phyloP scores from a whole-genome alignment of 768 basidiomycete species.

The Boletellus ananiceps region DNA sequence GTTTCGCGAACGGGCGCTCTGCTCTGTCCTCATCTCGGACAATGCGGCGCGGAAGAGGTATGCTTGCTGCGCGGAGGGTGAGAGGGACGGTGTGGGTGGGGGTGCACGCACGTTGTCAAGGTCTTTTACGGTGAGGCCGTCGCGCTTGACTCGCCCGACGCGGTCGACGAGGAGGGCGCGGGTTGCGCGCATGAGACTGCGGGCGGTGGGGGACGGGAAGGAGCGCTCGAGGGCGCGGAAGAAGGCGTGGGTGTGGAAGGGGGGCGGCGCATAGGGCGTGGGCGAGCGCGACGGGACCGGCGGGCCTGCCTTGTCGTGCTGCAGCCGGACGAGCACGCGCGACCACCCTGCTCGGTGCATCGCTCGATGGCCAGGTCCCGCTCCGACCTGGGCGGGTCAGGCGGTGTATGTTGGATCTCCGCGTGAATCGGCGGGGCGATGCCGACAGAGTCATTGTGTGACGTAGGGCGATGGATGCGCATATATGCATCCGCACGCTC shows the following conservation, averaged over 20 bases:
- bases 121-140: slow-evolving; percentile 72
- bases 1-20: slow-evolving; percentile 76
- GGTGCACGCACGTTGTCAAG: slow-evolving; percentile 64
- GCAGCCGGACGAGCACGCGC: slow-evolving; percentile 15
- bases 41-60: slow-evolving; percentile 93
- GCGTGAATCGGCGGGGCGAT: no score
- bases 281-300: slow-evolving; percentile 18
- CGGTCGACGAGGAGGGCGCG: slow-evolving; percentile 76
- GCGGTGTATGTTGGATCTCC: no score
- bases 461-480: no score
- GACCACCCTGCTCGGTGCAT: slow-evolving; percentile 3
- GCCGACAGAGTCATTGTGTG: no score
- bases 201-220: slow-evolving; percentile 70
- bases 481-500: no score
- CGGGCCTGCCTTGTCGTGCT: slow-evolving; percentile 14
- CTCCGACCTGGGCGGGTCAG: slow-evolving; percentile 5
- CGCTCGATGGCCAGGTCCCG: slow-evolving; percentile 11
- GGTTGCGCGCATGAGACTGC: slow-evolving; percentile 79
- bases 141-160: slow-evolving; percentile 62
- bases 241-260: slow-evolving; percentile 81
- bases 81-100: background rate
- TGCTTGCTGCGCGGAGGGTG: slow-evolving; percentile 61
- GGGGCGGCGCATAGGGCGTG: slow-evolving; percentile 56
- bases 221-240: slow-evolving; percentile 65
- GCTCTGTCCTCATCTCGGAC: slow-evolving; percentile 83